Percentiles rank a stretch among this genome's conserved stretches.
Evolutionary conservation across 225 moss, liverwort and hornwort genomes (phyloP).

Genomic region (Pseudoscleropodium purum): DNA sequence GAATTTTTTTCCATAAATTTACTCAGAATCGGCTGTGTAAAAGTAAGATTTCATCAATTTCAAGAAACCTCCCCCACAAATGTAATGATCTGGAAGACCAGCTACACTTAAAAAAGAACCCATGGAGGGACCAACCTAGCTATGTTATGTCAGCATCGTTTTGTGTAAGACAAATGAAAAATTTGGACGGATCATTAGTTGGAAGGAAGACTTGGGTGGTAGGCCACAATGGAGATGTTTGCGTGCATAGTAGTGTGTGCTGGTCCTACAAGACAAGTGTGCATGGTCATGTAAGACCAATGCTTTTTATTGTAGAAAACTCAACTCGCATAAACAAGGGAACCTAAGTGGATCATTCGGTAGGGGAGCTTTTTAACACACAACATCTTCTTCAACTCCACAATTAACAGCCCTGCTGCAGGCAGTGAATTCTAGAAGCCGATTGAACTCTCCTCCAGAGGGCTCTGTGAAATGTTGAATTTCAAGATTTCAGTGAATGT

Average conservation of each 20-base stretch:
- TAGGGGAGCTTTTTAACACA: background rate
- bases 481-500: too few relatives aligned
- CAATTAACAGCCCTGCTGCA: background rate
- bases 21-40: background rate
- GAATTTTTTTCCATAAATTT: background rate
- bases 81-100: background rate
- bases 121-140: background rate
- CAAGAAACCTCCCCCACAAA: background rate
- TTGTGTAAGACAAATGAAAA: background rate
- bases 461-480: background rate
- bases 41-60: background rate
- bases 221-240: background rate
- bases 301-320: background rate
- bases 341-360: too few relatives aligned
- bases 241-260: background rate
- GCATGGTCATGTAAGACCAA: background rate
- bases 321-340: background rate
- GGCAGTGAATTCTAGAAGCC: background rate
- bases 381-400: background rate
- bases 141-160: background rate
- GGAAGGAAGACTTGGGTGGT: background rate
- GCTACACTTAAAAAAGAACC: background rate
- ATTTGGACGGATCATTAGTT: background rate
- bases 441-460: background rate
- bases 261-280: background rate